phyloP scores from a whole-genome alignment of 2,329 filamentous ascomycete genomes.

The Exserohilum rostratum region DNA sequence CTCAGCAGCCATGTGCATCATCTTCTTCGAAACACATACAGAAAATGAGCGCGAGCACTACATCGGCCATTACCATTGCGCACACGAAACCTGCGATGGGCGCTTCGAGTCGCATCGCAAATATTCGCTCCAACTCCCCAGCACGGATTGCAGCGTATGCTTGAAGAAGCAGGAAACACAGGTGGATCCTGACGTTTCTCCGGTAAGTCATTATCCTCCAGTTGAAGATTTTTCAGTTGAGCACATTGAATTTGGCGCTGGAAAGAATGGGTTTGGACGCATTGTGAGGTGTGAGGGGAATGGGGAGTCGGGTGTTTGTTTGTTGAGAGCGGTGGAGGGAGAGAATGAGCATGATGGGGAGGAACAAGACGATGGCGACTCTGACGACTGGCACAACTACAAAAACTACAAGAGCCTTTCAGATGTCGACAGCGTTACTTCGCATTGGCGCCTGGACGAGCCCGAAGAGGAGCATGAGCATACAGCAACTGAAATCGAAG shows the following conservation, averaged over 20 bases:
- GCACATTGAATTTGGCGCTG: background rate
- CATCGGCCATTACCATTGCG: background rate
- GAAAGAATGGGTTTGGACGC: background rate
- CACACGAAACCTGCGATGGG: constrained; percentile 9
- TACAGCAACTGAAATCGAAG: no score
- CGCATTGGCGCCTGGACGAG: constrained; percentile 1
- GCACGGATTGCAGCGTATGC: background rate
- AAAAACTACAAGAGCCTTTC: constrained; percentile 4
- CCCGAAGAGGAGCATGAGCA: background rate
- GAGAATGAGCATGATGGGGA: background rate
- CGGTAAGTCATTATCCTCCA: background rate
- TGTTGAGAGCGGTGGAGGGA: background rate
- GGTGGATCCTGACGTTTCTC: background rate
- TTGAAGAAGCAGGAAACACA: background rate
- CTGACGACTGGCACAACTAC: background rate
- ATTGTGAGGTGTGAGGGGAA: background rate
- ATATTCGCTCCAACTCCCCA: constrained; percentile 6
- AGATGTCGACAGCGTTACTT: constrained; percentile 2
- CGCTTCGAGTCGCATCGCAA: background rate
- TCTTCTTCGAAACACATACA: constrained; percentile 6
- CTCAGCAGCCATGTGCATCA: constrained; percentile 16
- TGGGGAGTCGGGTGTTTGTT: background rate
- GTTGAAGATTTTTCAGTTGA: background rate
- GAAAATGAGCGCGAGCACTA: background rate
- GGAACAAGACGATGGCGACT: background rate